phyloP scores from a whole-genome alignment of 1,284 basidiomycete species.

The Leccinum discolor region DNA sequence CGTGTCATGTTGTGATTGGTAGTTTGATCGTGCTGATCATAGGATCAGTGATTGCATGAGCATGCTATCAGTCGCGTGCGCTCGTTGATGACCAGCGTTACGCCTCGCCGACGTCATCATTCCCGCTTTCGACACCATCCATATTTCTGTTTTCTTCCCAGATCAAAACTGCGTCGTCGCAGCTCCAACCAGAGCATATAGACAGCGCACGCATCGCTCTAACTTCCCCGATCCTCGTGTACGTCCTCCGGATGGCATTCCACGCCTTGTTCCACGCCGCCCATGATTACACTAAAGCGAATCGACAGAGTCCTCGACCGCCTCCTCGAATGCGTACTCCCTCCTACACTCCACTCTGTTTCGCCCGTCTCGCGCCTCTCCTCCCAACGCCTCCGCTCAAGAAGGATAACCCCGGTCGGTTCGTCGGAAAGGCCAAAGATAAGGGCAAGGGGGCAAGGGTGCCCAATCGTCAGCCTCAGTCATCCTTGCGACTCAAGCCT shows the following conservation, averaged over 20 bases:
- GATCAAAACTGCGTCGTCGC: not conserved
- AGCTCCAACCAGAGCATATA: conserved; percentile 12
- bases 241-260: conserved; percentile 21
- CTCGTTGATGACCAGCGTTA: conserved; percentile 79
- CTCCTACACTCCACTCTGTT: conserved; percentile 25
- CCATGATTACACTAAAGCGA: conserved; percentile 13
- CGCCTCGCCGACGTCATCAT: conserved; percentile 21
- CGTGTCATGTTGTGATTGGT: conserved; percentile 17
- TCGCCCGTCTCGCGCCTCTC: conserved; percentile 17
- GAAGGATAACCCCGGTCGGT: not conserved
- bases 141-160: conserved; percentile 24
- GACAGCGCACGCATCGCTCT: conserved; percentile 21
- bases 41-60: conserved; percentile 71
- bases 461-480: not conserved
- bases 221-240: conserved; percentile 24
- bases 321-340: conserved; percentile 22
- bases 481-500: not conserved
- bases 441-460: conserved; percentile 1
- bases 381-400: conserved; percentile 4
- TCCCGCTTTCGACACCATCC: conserved; percentile 20
- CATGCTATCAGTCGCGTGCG: conserved; percentile 73
- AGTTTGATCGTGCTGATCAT: conserved; percentile 1
- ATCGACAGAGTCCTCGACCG: conserved; percentile 23
- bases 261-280: conserved; percentile 15
- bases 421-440: conserved; percentile 3